phyloP scores from a whole-genome alignment of 345 rosid species.

The Moricandia moricandioides region DNA sequence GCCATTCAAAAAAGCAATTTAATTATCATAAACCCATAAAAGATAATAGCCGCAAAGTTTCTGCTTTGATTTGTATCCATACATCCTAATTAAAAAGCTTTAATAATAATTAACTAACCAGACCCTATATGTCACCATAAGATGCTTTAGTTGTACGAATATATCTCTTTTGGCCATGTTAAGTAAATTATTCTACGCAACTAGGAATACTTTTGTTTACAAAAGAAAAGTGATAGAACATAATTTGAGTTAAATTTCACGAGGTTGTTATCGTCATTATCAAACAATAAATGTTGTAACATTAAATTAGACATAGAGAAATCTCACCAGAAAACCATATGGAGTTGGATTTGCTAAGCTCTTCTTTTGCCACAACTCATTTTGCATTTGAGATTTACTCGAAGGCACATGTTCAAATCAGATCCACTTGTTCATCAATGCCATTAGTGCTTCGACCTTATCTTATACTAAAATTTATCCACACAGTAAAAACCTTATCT shows the following conservation, averaged over 20 bases:
- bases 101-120: not conserved
- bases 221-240: not conserved
- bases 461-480: not conserved
- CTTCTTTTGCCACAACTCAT: not conserved
- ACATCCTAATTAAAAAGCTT: not conserved
- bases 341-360: not conserved
- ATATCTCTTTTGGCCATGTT: not conserved
- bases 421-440: constrained; percentile 28
- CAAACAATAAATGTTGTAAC: constrained; percentile 15
- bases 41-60: constrained; percentile 29
- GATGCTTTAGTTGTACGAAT: not conserved
- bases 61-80: constrained; percentile 30
- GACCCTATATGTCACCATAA: not conserved
- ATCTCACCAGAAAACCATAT: constrained; percentile 21
- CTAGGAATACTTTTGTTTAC: not conserved
- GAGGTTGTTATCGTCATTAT: not conserved
- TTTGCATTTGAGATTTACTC: not conserved
- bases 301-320: constrained; percentile 3
- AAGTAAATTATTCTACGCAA: not conserved
- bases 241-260: not conserved
- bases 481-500: constrained; percentile 2
- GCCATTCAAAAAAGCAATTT: not conserved
- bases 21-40: constrained; percentile 12
- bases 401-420: not conserved
- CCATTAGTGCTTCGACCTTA: constrained; percentile 11